phyloP scores from a whole-genome alignment of 345 rosid genomes.

The Cardamine resedifolia region DNA sequence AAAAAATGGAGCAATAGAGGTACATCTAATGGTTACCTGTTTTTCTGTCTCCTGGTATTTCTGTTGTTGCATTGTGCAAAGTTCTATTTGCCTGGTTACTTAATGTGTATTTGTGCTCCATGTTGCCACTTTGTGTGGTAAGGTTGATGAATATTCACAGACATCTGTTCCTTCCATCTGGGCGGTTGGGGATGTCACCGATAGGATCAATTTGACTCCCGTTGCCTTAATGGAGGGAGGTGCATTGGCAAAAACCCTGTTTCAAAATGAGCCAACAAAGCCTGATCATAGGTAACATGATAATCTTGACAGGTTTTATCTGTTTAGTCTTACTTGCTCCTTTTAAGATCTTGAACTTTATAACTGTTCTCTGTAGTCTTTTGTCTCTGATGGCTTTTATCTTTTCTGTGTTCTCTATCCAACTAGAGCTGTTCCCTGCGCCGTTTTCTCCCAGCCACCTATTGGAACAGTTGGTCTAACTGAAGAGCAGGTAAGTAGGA shows the following conservation, averaged over 20 bases:
- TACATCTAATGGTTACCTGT: conserved; percentile 27
- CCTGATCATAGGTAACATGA: conserved; percentile 73
- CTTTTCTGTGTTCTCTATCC: conserved; percentile 10
- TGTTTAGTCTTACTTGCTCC: neutral
- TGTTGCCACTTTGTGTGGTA: conserved; percentile 29
- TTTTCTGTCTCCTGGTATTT: neutral
- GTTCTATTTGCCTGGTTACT: conserved; percentile 4
- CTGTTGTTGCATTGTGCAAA: neutral
- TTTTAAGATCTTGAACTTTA: neutral
- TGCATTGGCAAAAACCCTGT: conserved; percentile 86
- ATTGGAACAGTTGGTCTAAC: conserved; percentile 91
- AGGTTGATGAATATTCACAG: conserved; percentile 90
- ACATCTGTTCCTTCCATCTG: conserved; percentile 90
- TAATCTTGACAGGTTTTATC: neutral
- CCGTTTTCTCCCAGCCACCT: conserved; percentile 96
- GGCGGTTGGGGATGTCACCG: conserved; percentile 99
- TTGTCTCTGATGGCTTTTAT: conserved; percentile 20
- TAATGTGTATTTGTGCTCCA: neutral
- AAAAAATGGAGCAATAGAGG: conserved; percentile 93
- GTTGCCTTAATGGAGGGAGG: conserved; percentile 99
- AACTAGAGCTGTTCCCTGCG: conserved; percentile 84
- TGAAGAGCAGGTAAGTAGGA: conserved; percentile 79
- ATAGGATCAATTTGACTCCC: conserved; percentile 91
- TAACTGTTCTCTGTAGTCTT: neutral
- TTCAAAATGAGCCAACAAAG: conserved; percentile 76